These are phyloP conservation scores for Sporodiniella umbellata DNA, from an alignment of 371 early-diverging fungal genomes.

Conservation along the genomic window DNA sequence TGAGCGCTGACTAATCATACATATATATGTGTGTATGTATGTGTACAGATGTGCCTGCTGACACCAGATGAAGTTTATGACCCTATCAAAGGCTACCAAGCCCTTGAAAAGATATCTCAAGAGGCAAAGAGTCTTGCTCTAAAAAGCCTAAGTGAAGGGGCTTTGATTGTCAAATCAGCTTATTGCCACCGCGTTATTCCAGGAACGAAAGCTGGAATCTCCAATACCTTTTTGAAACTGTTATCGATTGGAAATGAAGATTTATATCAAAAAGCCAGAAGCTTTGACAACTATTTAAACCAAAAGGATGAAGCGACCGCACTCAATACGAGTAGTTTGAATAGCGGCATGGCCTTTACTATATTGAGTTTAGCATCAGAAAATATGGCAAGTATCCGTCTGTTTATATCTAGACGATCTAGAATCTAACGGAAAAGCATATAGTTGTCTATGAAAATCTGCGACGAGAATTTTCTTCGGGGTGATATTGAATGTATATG, in stretches of 20 bases:
- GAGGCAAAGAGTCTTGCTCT: slow-evolving; percentile 14
- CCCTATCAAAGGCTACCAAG: slow-evolving; percentile 43
- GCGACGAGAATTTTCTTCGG: too few species aligned
- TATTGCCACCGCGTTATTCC: slow-evolving; percentile 46
- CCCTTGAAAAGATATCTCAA: too few species aligned
- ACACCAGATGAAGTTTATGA: slow-evolving; percentile 51
- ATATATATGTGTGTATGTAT: too few species aligned
- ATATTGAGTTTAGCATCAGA: slow-evolving; percentile 20
- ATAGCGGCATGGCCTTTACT: slow-evolving; percentile 35
- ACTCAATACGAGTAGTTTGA: slow-evolving; percentile 4
- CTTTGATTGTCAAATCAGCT: slow-evolving; percentile 25
- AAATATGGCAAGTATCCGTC: too few species aligned
- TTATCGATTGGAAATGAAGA: slow-evolving; percentile 16
- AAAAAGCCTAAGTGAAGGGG: slow-evolving; percentile 10
- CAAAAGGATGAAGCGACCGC: background rate
- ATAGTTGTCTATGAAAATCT: too few species aligned
- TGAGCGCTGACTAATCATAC: too few species aligned
- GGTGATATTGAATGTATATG: too few species aligned
- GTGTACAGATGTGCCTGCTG: slow-evolving; percentile 53
- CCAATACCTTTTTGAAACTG: slow-evolving; percentile 24
- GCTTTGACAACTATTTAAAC: slow-evolving; percentile 18
- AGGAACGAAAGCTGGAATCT: slow-evolving; percentile 36
- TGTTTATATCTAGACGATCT: too few species aligned
- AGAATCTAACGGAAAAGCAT: too few species aligned
- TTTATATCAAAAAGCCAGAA: slow-evolving; percentile 23